These are phyloP conservation scores for Trichophyton simii DNA, from an alignment of 2,329 filamentous ascomycete species.

Conservation along the genomic window DNA sequence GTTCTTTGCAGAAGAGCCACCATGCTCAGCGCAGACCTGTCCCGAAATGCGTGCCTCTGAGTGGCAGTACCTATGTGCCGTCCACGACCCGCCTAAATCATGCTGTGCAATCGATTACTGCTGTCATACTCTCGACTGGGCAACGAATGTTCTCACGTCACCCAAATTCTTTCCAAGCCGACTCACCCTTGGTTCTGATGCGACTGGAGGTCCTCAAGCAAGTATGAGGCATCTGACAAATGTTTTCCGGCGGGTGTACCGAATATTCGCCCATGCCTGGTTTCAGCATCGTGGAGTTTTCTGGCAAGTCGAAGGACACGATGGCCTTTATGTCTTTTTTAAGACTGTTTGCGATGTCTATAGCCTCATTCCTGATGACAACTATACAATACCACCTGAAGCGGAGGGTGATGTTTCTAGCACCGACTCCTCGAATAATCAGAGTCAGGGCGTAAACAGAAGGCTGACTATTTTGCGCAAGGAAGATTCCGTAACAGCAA, in stretches of 20 bases:
- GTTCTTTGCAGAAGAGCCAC: conserved; percentile 80
- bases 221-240: conserved; percentile 64
- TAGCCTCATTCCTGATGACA: conserved; percentile 77
- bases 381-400: conserved; percentile 88
- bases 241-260: conserved; percentile 84
- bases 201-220: conserved; percentile 31
- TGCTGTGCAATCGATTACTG: conserved; percentile 99
- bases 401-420: conserved; percentile 54
- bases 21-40: conserved; percentile 79
- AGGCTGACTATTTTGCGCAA: conserved; percentile 30
- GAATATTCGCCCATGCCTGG: conserved; percentile 98
- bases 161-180: conserved; percentile 91
- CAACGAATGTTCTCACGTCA: conserved; percentile 83
- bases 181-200: conserved; percentile 45
- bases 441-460: conserved; percentile 11
- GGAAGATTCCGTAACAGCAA: conserved; percentile 22
- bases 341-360: conserved; percentile 94
- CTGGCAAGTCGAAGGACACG: conserved; percentile 80
- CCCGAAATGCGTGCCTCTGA: conserved; percentile 97
- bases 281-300: conserved; percentile 94
- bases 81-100: conserved; percentile 89
- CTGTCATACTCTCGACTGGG: conserved; percentile 97
- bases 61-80: conserved; percentile 97
- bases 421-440: not conserved
- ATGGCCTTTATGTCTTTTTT: conserved; percentile 92